Percentiles rank a stretch among this genome's conserved stretches.
Evolutionary conservation across 805 yeast species (phyloP).

Genomic region (Suhomyces vadensis): DNA sequence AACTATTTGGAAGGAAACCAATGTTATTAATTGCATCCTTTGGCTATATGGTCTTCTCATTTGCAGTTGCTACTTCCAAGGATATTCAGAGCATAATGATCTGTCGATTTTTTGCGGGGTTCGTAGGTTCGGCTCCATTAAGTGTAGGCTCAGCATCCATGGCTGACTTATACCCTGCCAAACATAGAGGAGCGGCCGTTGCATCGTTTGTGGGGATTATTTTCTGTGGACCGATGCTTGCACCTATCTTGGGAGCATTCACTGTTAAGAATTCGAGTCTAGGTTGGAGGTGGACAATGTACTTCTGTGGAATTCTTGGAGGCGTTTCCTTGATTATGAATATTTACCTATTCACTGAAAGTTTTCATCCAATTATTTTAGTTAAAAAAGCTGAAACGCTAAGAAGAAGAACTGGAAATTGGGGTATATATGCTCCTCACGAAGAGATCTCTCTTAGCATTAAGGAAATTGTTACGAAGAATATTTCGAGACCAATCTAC

Average conservation of each 20-base stretch:
- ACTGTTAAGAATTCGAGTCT: slow-evolving; percentile 37
- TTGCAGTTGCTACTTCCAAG: slow-evolving; percentile 75
- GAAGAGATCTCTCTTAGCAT: slow-evolving; percentile 33
- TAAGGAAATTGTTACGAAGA: slow-evolving; percentile 37
- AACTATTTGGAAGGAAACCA: slow-evolving; percentile 35
- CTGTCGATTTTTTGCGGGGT: slow-evolving; percentile 78
- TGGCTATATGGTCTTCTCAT: slow-evolving; percentile 36
- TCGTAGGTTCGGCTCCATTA: slow-evolving; percentile 80
- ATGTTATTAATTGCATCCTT: slow-evolving; percentile 46
- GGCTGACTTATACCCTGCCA: slow-evolving; percentile 74
- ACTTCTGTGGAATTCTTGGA: slow-evolving; percentile 48
- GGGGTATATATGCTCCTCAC: slow-evolving; percentile 43
- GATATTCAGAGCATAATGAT: slow-evolving; percentile 76
- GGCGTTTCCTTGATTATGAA: slow-evolving; percentile 31
- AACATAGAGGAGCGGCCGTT: slow-evolving; percentile 73
- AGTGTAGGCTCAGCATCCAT: slow-evolving; percentile 86
- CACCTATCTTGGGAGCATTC: slow-evolving; percentile 62
- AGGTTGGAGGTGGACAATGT: slow-evolving; percentile 63
- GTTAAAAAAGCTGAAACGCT: slow-evolving; percentile 34
- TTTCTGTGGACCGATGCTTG: slow-evolving; percentile 76
- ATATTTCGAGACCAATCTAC: slow-evolving; percentile 38
- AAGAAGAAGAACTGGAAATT: slow-evolving; percentile 42
- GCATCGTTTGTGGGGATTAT: slow-evolving; percentile 72
- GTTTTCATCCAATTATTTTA: slow-evolving; percentile 42
- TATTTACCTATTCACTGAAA: slow-evolving; percentile 37